Conservation (phyloP, 345 rosid genomes). For the Citrus hindsii region DNA sequence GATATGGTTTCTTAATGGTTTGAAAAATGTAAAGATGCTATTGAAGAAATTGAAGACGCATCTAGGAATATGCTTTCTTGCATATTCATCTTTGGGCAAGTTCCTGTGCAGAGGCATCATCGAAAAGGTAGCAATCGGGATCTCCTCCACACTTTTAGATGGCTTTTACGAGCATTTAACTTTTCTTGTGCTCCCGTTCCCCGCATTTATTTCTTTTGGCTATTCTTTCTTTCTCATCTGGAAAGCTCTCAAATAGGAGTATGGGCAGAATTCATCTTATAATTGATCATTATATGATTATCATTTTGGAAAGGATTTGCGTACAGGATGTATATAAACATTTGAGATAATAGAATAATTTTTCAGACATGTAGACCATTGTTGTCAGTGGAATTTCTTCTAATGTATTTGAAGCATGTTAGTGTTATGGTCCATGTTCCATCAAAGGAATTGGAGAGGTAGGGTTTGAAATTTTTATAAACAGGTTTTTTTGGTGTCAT, state of each 20-base stretch:
- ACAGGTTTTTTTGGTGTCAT: no score
- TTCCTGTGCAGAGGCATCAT: not conserved
- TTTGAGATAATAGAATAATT: not conserved
- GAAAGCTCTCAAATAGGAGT: not conserved
- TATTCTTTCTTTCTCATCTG: not conserved
- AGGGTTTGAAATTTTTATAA: no score
- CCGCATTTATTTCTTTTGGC: not conserved
- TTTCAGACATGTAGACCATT: not conserved
- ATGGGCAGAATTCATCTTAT: not conserved
- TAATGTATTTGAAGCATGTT: not conserved
- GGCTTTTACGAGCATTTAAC: not conserved
- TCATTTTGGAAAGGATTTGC: not conserved
- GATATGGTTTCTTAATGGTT: not conserved
- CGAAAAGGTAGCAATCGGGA: not conserved
- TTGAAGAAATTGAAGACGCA: not conserved
- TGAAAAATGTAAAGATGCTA: not conserved
- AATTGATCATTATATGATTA: not conserved
- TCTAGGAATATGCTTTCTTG: not conserved
- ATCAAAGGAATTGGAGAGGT: no score
- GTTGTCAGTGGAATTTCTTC: not conserved
- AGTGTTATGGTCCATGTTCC: no score
- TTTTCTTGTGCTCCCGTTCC: not conserved
- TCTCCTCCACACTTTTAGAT: not conserved
- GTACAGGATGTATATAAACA: not conserved
- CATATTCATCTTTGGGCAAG: not conserved